A percentile compares a stretch with the other conserved stretches of the same genome.
Evolutionary conservation across 2,329 filamentous ascomycete species (phyloP).

Genomic region (Cordyceps fumosorosea): DNA sequence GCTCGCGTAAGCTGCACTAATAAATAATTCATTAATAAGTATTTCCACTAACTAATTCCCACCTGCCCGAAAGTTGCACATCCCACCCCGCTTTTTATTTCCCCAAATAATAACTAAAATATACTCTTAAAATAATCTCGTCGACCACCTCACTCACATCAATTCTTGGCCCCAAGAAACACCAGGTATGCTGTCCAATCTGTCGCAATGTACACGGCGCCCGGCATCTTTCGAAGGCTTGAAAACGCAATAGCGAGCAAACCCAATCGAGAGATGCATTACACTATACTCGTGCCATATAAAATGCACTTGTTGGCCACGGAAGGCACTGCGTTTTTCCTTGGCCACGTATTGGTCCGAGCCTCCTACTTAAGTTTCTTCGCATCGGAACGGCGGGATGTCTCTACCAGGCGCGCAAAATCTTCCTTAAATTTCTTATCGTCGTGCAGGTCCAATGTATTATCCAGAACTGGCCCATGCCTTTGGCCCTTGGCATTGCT

Average conservation of each 20-base stretch:
- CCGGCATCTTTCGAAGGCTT: neutral
- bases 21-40: neutral
- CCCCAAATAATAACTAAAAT: too few species aligned
- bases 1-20: neutral
- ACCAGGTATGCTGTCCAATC: neutral
- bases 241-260: neutral
- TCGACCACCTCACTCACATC: neutral
- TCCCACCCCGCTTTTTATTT: too few species aligned
- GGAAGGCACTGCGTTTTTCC: neutral
- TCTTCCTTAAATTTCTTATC: neutral
- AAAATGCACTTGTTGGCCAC: neutral
- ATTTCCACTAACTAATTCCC: neutral
- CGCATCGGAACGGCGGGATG: neutral
- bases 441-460: neutral
- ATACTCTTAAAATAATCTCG: too few species aligned
- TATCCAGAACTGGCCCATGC: neutral
- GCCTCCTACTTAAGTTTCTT: neutral
- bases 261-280: neutral
- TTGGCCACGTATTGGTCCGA: neutral
- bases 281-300: neutral
- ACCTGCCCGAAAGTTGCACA: too few species aligned
- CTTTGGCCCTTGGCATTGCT: neutral
- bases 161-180: neutral
- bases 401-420: neutral
- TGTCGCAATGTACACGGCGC: neutral